A percentile compares a stretch with the other conserved stretches of the same genome.
These are phyloP conservation scores for Thelonectria blattea DNA, from an alignment of 2,329 filamentous ascomycete genomes.

Conservation along the genomic window DNA sequence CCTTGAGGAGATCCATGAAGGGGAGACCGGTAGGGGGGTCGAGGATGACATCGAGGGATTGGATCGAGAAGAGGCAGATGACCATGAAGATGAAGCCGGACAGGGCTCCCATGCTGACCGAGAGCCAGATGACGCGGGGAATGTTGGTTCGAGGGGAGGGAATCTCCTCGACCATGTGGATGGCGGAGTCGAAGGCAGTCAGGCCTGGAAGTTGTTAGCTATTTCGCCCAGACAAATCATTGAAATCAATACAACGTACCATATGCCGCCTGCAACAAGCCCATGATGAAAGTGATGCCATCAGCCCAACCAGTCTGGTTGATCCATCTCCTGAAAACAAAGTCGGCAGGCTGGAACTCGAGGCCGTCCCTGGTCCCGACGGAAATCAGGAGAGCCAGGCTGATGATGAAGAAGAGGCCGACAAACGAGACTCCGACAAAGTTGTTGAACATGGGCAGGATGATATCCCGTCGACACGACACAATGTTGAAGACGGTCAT, in stretches of 20 bases:
- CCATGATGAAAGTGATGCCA: slow-evolving; percentile 63
- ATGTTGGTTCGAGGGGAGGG: slow-evolving; percentile 57
- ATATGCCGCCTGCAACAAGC: slow-evolving; percentile 62
- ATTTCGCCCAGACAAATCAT: too few species aligned
- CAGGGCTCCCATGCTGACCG: slow-evolving; percentile 55
- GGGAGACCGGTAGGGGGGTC: slow-evolving; percentile 49
- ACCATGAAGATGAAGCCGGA: slow-evolving; percentile 60
- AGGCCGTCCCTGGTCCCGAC: slow-evolving; percentile 54
- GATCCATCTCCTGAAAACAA: slow-evolving; percentile 59
- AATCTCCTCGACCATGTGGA: slow-evolving; percentile 65
- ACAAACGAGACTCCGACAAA: slow-evolving; percentile 61
- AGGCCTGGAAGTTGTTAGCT: slow-evolving; percentile 41
- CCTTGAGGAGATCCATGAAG: slow-evolving; percentile 55
- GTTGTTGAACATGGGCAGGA: slow-evolving; percentile 59
- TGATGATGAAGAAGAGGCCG: slow-evolving; percentile 58
- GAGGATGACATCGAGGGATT: slow-evolving; percentile 50
- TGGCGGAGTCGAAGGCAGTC: slow-evolving; percentile 61
- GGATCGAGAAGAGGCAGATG: slow-evolving; percentile 57
- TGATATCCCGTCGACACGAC: slow-evolving; percentile 51
- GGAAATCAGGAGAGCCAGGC: slow-evolving; percentile 56
- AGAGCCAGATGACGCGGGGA: slow-evolving; percentile 58
- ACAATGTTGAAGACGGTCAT: slow-evolving; percentile 59
- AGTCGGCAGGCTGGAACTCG: slow-evolving; percentile 54
- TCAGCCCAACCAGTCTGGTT: slow-evolving; percentile 57
- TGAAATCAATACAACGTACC: not conserved